A percentile compares a stretch with the other conserved stretches of the same genome.
phyloP scores from a whole-genome alignment of 1,284 basidiomycete species.

The Ustilago lituana region DNA sequence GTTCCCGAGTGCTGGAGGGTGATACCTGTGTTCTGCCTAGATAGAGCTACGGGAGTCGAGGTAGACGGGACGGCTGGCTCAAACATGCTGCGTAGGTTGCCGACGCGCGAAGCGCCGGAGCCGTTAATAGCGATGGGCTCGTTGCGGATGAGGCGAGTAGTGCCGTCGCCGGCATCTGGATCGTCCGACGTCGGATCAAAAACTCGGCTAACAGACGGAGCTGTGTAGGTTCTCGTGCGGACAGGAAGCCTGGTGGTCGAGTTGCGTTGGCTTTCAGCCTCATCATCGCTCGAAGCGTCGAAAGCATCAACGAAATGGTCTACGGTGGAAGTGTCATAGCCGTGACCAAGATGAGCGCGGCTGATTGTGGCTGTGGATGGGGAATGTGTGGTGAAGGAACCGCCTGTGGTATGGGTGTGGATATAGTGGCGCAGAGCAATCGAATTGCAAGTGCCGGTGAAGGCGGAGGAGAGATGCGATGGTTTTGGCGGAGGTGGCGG shows the following conservation, averaged over 20 bases:
- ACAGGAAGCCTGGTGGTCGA: constrained; percentile 11
- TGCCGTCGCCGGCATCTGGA: constrained; percentile 9
- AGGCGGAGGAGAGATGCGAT: constrained; percentile 49
- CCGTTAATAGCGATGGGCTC: constrained; percentile 42
- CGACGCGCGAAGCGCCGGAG: constrained; percentile 32
- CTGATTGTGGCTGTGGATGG: constrained; percentile 31
- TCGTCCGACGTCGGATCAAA: constrained; percentile 24
- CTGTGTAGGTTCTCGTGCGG: constrained; percentile 40
- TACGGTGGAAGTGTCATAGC: constrained; percentile 30
- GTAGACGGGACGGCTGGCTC: constrained; percentile 19
- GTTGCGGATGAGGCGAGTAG: constrained; percentile 29
- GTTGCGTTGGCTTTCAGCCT: neutral
- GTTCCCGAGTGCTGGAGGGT: constrained; percentile 12
- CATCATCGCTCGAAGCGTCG: constrained; percentile 31
- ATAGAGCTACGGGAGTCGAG: constrained; percentile 7
- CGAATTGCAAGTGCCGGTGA: constrained; percentile 57
- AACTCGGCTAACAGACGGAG: constrained; percentile 35
- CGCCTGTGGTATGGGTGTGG: constrained; percentile 45
- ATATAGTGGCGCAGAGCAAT: constrained; percentile 55
- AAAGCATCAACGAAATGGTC: constrained; percentile 40
- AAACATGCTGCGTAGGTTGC: constrained; percentile 41
- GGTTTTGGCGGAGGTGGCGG: constrained; percentile 54
- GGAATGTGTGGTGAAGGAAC: constrained; percentile 29
- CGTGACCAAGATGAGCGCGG: constrained; percentile 30
- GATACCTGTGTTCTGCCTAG: constrained; percentile 28